Conservation (phyloP, 2,329 filamentous ascomycete species). For the Onygenales sp. region DNA sequence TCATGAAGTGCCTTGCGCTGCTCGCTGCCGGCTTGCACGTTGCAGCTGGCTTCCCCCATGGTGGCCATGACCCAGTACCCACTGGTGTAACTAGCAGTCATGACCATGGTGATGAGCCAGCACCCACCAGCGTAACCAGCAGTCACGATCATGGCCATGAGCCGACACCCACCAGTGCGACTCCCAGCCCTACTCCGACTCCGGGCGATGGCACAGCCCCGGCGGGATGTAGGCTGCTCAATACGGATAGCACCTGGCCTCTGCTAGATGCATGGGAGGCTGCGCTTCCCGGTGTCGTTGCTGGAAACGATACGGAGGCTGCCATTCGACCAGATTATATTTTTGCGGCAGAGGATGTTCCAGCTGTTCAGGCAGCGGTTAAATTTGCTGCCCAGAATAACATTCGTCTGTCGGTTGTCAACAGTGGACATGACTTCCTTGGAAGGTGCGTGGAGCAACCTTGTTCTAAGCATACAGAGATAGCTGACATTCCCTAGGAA, state of each 20-base stretch:
- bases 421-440: constrained; percentile 4
- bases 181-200: background rate
- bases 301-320: background rate
- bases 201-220: background rate
- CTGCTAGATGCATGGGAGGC: background rate
- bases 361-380: background rate
- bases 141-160: background rate
- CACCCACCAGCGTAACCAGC: background rate
- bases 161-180: background rate
- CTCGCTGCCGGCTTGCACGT: background rate
- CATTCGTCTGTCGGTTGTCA: background rate
- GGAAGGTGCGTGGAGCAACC: background rate
- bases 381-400: constrained; percentile 4
- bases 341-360: background rate
- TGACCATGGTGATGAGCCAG: background rate
- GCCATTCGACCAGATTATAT: background rate
- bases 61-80: background rate
- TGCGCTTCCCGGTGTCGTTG: background rate
- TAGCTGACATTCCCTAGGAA: background rate
- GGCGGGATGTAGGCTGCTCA: background rate
- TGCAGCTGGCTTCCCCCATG: background rate
- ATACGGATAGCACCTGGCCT: background rate
- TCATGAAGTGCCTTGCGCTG: constrained; percentile 1
- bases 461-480: background rate
- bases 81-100: background rate